These are phyloP conservation scores for Neonectria ditissima DNA, from an alignment of 2,329 filamentous ascomycete species.

Conservation along the genomic window DNA sequence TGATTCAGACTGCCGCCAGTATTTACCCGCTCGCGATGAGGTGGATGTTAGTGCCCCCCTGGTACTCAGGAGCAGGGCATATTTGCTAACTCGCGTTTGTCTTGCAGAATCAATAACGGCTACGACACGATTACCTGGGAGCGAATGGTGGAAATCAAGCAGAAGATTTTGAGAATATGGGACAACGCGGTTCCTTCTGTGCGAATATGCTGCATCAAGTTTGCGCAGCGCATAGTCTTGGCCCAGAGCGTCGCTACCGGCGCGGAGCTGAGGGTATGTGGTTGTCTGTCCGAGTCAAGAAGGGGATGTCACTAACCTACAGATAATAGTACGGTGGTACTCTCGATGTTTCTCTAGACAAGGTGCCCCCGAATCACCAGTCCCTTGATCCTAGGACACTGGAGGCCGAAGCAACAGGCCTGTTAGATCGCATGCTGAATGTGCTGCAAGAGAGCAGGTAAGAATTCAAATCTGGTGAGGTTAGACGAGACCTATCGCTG, in stretches of 20 bases:
- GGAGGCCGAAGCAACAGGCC: constrained; percentile 91
- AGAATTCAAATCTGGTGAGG: constrained; percentile 44
- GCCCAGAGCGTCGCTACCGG: constrained; percentile 89
- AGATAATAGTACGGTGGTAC: constrained; percentile 57
- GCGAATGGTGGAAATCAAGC: constrained; percentile 88
- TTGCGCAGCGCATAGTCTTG: constrained; percentile 91
- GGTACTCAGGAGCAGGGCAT: constrained; percentile 15
- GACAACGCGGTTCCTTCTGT: constrained; percentile 81
- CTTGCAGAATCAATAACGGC: constrained; percentile 82
- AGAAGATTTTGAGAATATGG: constrained; percentile 89
- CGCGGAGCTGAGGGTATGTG: constrained; percentile 80
- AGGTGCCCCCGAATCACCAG: constrained; percentile 86
- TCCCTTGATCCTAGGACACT: constrained; percentile 83
- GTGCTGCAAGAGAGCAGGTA: constrained; percentile 90
- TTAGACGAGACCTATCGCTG: constrained; percentile 7
- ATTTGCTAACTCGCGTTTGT: constrained; percentile 45
- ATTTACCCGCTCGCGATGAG: constrained; percentile 92
- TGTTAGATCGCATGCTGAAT: constrained; percentile 87
- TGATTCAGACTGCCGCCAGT: constrained; percentile 89
- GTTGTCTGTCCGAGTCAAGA: background rate
- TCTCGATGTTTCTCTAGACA: constrained; percentile 84
- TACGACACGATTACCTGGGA: constrained; percentile 88
- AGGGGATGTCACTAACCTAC: constrained; percentile 25
- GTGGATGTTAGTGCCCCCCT: constrained; percentile 84
- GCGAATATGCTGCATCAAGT: constrained; percentile 96